A percentile compares a stretch with the other conserved stretches of the same genome.
These are phyloP conservation scores for Pyrus betulifolia DNA, from an alignment of 306 rosid genomes.

Conservation along the genomic window DNA sequence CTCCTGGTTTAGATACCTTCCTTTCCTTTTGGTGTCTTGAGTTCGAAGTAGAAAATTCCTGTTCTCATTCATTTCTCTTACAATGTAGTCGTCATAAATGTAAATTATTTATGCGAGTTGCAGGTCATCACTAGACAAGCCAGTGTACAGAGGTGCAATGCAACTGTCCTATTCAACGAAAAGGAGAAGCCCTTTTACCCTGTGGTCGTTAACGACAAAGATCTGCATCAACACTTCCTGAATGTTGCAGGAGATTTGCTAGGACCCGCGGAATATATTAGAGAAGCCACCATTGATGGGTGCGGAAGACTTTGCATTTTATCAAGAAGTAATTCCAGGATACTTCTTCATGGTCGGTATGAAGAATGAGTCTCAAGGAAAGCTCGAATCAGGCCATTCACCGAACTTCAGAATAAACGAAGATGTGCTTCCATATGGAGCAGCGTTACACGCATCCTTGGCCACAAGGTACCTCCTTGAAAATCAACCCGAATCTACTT, in stretches of 20 bases:
- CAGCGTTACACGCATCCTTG: conserved; percentile 40
- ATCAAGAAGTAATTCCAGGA: conserved; percentile 34
- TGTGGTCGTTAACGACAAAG: conserved; percentile 21
- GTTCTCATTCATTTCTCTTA: not conserved
- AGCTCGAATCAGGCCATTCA: conserved; percentile 23
- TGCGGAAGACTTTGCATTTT: conserved; percentile 41
- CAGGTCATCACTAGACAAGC: conserved; percentile 46
- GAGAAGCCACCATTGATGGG: conserved; percentile 31
- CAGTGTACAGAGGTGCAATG: conserved; percentile 45
- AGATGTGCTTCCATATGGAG: conserved; percentile 43
- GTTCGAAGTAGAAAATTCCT: not conserved
- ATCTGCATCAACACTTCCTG: conserved; percentile 25
- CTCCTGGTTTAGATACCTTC: not conserved
- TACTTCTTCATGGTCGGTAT: conserved; percentile 32
- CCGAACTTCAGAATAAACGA: conserved; percentile 30
- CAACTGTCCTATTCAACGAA: conserved; percentile 26
- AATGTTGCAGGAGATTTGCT: conserved; percentile 25
- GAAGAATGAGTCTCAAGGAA: conserved; percentile 23
- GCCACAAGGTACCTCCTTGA: conserved; percentile 29
- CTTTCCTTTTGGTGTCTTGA: not conserved
- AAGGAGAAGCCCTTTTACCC: conserved; percentile 22
- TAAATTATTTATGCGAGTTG: not conserved
- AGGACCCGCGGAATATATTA: conserved; percentile 14
- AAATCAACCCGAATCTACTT: conserved; percentile 8
- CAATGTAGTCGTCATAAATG: not conserved